phyloP scores from a whole-genome alignment of 1,284 basidiomycete species.

The Lentinula novae-zelandiae region DNA sequence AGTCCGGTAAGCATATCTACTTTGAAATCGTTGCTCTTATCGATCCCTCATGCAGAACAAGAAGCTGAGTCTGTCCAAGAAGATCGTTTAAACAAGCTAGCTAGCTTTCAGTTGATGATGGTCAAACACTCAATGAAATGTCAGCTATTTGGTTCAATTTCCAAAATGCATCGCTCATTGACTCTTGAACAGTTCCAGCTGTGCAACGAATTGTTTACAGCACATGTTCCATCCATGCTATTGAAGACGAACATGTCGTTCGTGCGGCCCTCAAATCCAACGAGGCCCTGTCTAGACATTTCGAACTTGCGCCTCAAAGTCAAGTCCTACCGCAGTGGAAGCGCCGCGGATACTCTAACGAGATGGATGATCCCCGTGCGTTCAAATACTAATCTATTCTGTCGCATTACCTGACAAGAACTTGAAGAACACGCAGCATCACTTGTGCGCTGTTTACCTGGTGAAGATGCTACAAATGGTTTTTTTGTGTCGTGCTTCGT shows the following conservation, averaged over 20 bases:
- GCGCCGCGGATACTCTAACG: slow-evolving; percentile 68
- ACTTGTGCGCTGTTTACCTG: slow-evolving; percentile 81
- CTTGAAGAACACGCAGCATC: slow-evolving; percentile 46
- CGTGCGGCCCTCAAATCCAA: slow-evolving; percentile 66
- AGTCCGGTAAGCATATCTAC: slow-evolving; percentile 43
- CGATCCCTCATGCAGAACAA: slow-evolving; percentile 28
- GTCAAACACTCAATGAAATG: slow-evolving; percentile 95
- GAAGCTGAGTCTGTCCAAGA: slow-evolving; percentile 43
- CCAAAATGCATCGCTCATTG: slow-evolving; percentile 12
- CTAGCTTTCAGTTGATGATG: slow-evolving; percentile 89
- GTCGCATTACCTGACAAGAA: not conserved
- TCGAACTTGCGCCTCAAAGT: slow-evolving; percentile 61
- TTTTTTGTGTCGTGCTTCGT: slow-evolving; percentile 93
- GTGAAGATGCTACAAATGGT: slow-evolving; percentile 87
- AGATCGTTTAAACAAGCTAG: slow-evolving; percentile 76
- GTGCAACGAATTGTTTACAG: slow-evolving; percentile 91
- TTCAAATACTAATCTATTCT: not conserved
- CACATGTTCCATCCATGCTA: slow-evolving; percentile 89
- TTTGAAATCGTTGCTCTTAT: not conserved
- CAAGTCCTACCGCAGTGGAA: slow-evolving; percentile 78
- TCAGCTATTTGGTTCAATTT: slow-evolving; percentile 25
- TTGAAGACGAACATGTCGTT: slow-evolving; percentile 82
- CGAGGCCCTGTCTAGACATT: slow-evolving; percentile 57
- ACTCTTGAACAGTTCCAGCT: slow-evolving; percentile 40
- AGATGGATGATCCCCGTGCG: slow-evolving; percentile 49